phyloP scores from a whole-genome alignment of 2,329 filamentous ascomycete species.

The Colletotrichum tamarilloi region DNA sequence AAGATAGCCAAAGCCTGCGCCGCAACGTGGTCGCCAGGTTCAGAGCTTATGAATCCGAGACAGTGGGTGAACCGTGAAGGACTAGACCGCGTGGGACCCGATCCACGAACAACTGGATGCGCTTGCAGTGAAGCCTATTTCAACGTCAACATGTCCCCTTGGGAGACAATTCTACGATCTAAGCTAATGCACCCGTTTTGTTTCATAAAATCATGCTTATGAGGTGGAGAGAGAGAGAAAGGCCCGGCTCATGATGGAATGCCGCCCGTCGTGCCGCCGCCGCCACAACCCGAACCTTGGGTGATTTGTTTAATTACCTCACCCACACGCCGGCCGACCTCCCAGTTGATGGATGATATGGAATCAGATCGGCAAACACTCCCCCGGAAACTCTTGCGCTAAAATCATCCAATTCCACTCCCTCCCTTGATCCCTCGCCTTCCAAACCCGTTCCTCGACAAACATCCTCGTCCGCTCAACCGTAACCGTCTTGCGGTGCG shows the following conservation, averaged over 20 bases:
- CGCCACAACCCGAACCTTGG: not conserved
- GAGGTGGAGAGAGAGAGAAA: not conserved
- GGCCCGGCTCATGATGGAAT: not conserved
- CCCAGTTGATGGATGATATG: constrained; percentile 14
- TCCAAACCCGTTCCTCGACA: constrained; percentile 43
- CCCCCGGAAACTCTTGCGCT: constrained; percentile 41
- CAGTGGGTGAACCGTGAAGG: not conserved
- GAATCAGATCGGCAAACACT: constrained; percentile 46
- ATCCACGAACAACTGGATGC: not conserved
- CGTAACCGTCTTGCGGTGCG: constrained; percentile 41
- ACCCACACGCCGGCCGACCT: not conserved
- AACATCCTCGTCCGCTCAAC: constrained; percentile 41
- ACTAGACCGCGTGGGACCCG: not conserved
- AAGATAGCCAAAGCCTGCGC: constrained; percentile 17
- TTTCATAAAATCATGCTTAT: not conserved
- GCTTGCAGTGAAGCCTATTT: constrained; percentile 23
- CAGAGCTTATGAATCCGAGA: not conserved
- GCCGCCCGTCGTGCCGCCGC: not conserved
- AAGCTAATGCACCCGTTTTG: not conserved
- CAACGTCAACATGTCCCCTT: constrained; percentile 8
- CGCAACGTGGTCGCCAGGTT: not conserved
- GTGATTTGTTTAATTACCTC: too few relatives aligned
- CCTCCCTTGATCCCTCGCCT: constrained; percentile 39
- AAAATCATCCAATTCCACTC: constrained; percentile 46
- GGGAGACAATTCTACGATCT: too few relatives aligned